phyloP scores from a whole-genome alignment of 805 yeast genomes.

The Wickerhamiella australiensis region DNA sequence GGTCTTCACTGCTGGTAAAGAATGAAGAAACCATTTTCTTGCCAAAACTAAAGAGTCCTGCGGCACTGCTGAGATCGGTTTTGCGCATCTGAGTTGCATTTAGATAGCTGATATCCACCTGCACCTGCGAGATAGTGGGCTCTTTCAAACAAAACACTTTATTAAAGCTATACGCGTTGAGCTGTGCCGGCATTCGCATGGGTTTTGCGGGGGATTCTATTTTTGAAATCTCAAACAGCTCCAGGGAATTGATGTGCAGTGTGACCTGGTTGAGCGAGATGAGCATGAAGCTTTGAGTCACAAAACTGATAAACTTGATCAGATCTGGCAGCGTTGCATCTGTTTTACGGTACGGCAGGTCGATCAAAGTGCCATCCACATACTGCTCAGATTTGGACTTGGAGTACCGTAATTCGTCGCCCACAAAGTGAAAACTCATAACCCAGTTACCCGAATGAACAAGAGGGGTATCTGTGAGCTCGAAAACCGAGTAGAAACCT shows the following conservation, averaged over 20 bases:
- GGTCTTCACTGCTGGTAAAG: conserved; percentile 23
- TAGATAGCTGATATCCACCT: conserved; percentile 26
- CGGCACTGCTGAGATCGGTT: conserved; percentile 14
- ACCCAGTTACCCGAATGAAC: conserved; percentile 36
- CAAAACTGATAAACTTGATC: conserved; percentile 28
- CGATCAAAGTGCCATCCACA: conserved; percentile 29
- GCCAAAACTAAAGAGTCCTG: conserved; percentile 25
- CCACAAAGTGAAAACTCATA: conserved; percentile 30
- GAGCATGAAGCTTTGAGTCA: conserved; percentile 31
- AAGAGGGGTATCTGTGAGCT: conserved; percentile 69
- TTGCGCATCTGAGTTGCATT: conserved; percentile 29
- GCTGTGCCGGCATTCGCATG: conserved; percentile 21
- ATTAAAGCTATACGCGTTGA: conserved; percentile 23
- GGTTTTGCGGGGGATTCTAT: conserved; percentile 17
- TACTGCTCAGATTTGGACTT: conserved; percentile 19
- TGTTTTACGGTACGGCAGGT: conserved; percentile 27
- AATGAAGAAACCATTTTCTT: conserved; percentile 24
- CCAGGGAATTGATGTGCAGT: conserved; percentile 24
- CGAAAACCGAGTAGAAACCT: conserved; percentile 60
- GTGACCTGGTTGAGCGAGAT: conserved; percentile 26
- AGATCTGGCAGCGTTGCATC: conserved; percentile 27
- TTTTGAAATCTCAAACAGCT: conserved; percentile 25
- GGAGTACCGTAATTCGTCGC: conserved; percentile 30
- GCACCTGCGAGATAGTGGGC: conserved; percentile 22
- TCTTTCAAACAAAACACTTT: conserved; percentile 21